phyloP scores from a whole-genome alignment of 176 grass and related monocot species.

The Miscanthus lutarioriparius region DNA sequence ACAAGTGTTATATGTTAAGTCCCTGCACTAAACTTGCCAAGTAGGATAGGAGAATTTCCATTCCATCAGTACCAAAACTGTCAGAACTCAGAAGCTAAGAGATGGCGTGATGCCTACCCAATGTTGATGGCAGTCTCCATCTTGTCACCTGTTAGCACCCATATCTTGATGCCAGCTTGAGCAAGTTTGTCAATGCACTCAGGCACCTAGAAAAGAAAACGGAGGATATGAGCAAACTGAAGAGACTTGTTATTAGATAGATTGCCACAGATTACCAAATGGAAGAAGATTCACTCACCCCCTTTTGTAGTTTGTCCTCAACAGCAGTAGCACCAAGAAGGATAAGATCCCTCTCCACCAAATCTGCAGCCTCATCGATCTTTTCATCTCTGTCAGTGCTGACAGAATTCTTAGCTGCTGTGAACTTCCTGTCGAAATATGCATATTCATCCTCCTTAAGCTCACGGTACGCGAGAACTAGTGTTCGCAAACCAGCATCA shows the following conservation, averaged over 20 bases:
- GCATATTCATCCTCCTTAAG: conserved; percentile 68
- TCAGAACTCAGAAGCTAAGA: not conserved
- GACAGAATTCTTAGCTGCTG: conserved; percentile 66
- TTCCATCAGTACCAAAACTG: not conserved
- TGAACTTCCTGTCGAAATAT: conserved; percentile 57
- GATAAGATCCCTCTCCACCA: conserved; percentile 69
- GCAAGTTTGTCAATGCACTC: conserved; percentile 97
- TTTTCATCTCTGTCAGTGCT: conserved; percentile 71
- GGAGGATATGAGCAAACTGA: conserved; percentile 21
- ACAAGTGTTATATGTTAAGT: conserved; percentile 4
- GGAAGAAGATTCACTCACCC: conserved; percentile 52
- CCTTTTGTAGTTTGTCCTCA: conserved; percentile 86
- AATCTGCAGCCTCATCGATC: conserved; percentile 68
- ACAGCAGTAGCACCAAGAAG: conserved; percentile 93
- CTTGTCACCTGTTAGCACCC: conserved; percentile 95
- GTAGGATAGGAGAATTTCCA: not conserved
- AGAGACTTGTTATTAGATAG: not conserved
- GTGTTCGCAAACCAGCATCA: conserved; percentile 84
- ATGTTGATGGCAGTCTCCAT: conserved; percentile 99
- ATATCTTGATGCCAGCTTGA: conserved; percentile 97
- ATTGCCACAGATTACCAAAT: not conserved
- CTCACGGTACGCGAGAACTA: conserved; percentile 78
- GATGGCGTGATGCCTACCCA: conserved; percentile 40
- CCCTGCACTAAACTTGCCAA: not conserved
- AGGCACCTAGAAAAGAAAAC: conserved; percentile 60